Base-by-base conservation (phyloP, 257 asterid genomes). In the Haberlea rhodopensis region DNA sequence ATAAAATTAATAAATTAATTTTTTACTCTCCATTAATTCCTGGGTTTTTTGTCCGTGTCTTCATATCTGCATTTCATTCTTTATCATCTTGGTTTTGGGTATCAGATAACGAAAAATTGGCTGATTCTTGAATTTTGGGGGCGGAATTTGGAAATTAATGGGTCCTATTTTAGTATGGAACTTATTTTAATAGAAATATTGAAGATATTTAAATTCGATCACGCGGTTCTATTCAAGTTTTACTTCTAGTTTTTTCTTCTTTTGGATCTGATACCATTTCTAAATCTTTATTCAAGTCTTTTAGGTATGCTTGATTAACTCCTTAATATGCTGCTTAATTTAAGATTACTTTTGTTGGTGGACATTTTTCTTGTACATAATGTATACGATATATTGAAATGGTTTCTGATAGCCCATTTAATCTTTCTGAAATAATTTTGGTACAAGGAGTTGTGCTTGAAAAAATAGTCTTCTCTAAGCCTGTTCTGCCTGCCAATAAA, bases 401-500 rank as follows among this genome's bases (percentile, higher is more conserved):
- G 40, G 8, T 8, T 32, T 10, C 13, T 32, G 40, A 7, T 32
- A 32, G 40, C 40, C 40, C 40, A 8, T 32, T 32, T 32, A 32
- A 32, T 32, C 10, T 11, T 3, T 11, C 2, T 37, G 46, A 37
- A 37, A 37, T 11, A 10, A 11, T n/a, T 8, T 25, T 51, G 10
- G 2, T 53, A 2, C 48, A 22, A 49, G 20, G 3, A 54, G 25
- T 60, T 20, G 54, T 43, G 15, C 2, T 10, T 27, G n/a, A 21
- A 68, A n/a, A 16, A 15, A 1, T 11, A 0, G 2, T 18, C 45
- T 55, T 49, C 60, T 34, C 5, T 34, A 24, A 54, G 27, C 10
- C 10, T 48, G 43, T 13, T 57, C 51, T 40, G 24, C 57, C 29
- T 52, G 66, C 32, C 31, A 71, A 74, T 71, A 79, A 61, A 60